Evolutionary conservation across 768 basidiomycete species (phyloP).

Genomic region (Nidularia sp.): DNA sequence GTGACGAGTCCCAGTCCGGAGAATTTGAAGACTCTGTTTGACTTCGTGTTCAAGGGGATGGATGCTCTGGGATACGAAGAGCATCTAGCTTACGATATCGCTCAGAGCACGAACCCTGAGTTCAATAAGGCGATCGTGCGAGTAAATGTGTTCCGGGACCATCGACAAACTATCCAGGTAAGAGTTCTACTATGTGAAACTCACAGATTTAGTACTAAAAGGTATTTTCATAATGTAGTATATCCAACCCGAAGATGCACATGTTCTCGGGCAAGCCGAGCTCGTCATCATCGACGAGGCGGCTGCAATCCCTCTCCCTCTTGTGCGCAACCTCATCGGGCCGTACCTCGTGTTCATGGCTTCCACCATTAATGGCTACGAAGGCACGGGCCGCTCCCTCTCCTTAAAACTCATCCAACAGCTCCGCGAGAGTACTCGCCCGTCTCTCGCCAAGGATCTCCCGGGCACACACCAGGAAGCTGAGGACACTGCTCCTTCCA

Average conservation of each 20-base stretch:
- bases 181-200: conserved; percentile 8
- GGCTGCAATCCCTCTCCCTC: conserved; percentile 94
- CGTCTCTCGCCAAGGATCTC: conserved; percentile 67
- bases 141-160: conserved; percentile 89
- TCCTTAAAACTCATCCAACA: conserved; percentile 98
- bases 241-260: conserved; percentile 96
- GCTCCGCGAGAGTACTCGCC: conserved; percentile 85
- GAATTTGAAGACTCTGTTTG: conserved; percentile 96
- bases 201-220: neutral
- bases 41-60: conserved; percentile 96
- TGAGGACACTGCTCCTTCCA: conserved; percentile 26
- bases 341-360: conserved; percentile 98
- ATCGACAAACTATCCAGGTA: conserved; percentile 96
- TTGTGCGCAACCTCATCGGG: conserved; percentile 92
- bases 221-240: conserved; percentile 49
- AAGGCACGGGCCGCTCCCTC: conserved; percentile 97
- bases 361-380: conserved; percentile 99
- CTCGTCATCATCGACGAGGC: conserved; percentile 98
- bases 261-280: conserved; percentile 96
- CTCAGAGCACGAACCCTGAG: conserved; percentile 91
- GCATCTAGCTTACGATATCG: conserved; percentile 95
- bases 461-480: conserved; percentile 33
- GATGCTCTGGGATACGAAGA: conserved; percentile 95
- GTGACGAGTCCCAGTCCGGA: conserved; percentile 97
- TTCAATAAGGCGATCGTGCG: conserved; percentile 94